Evolutionary conservation across 2,329 filamentous ascomycete genomes (phyloP).

Genomic region (Fusarium coicis): DNA sequence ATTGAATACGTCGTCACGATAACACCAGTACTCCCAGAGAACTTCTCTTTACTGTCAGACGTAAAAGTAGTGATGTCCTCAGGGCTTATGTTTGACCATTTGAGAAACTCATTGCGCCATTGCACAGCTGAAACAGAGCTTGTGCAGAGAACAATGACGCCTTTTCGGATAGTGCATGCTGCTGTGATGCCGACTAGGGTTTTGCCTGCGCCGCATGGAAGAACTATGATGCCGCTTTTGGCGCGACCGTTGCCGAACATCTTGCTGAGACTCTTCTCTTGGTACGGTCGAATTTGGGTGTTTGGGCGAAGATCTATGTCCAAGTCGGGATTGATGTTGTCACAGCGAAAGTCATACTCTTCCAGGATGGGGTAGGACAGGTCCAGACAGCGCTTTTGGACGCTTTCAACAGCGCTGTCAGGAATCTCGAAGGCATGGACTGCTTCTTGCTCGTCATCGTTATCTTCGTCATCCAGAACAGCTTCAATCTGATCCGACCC

Average conservation of each 20-base stretch:
- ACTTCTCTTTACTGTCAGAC: slow-evolving; percentile 83
- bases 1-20: slow-evolving; percentile 99
- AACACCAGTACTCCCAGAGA: slow-evolving; percentile 89
- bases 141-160: slow-evolving; percentile 94
- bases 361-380: slow-evolving; percentile 89
- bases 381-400: slow-evolving; percentile 88
- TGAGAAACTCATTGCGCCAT: slow-evolving; percentile 95
- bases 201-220: slow-evolving; percentile 96
- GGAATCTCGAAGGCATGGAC: slow-evolving; percentile 94
- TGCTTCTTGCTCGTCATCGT: slow-evolving; percentile 85
- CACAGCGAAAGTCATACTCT: slow-evolving; percentile 96
- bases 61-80: slow-evolving; percentile 96
- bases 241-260: slow-evolving; percentile 99
- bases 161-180: slow-evolving; percentile 98
- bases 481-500: not conserved
- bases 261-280: slow-evolving; percentile 97
- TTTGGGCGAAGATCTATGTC: slow-evolving; percentile 92
- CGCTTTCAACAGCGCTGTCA: slow-evolving; percentile 82
- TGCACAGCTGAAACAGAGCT: slow-evolving; percentile 98
- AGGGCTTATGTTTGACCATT: slow-evolving; percentile 95
- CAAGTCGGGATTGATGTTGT: slow-evolving; percentile 86
- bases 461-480: slow-evolving; percentile 68
- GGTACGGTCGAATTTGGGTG: slow-evolving; percentile 91
- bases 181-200: slow-evolving; percentile 98
- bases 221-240: slow-evolving; percentile 95